phyloP scores from a whole-genome alignment of 352 stramenopile species.

The Globisporangium radiosum region DNA sequence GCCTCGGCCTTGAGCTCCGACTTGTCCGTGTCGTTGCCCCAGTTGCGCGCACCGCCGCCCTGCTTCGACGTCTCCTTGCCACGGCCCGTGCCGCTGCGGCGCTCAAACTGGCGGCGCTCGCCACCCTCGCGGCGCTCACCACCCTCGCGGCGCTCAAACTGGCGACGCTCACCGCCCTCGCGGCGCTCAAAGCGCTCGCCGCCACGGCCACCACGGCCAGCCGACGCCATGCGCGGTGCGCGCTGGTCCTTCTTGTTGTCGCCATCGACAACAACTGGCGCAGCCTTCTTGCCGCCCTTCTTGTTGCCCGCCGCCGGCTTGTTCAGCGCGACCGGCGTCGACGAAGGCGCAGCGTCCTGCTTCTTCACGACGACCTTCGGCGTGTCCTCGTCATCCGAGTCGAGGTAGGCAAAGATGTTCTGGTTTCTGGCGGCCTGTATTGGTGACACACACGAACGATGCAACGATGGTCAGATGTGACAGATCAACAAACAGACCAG shows the following conservation, averaged over 20 bases:
- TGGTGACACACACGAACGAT: neutral
- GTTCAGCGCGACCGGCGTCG: slow-evolving; percentile 63
- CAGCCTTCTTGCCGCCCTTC: slow-evolving; percentile 60
- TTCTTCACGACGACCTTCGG: slow-evolving; percentile 50
- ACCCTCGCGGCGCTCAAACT: slow-evolving; percentile 92
- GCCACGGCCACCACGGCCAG: slow-evolving; percentile 41
- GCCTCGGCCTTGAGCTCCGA: slow-evolving; percentile 73
- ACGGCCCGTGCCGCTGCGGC: slow-evolving; percentile 92
- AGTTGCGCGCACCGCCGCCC: slow-evolving; percentile 93
- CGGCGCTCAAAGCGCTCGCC: slow-evolving; percentile 26
- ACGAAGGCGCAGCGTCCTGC: slow-evolving; percentile 39
- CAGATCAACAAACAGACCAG: neutral
- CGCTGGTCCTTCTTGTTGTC: slow-evolving; percentile 49
- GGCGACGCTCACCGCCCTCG: slow-evolving; percentile 77
- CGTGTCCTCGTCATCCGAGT: slow-evolving; percentile 75
- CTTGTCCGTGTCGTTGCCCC: slow-evolving; percentile 93
- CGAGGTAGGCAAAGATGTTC: slow-evolving; percentile 70
- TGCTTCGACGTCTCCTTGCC: slow-evolving; percentile 95
- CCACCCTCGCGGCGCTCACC: slow-evolving; percentile 91
- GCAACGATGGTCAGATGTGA: neutral
- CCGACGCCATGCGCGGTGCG: slow-evolving; percentile 36
- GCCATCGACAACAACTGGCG: slow-evolving; percentile 25
- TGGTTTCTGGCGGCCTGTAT: slow-evolving; percentile 36
- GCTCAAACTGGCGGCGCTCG: slow-evolving; percentile 88
- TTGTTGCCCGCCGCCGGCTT: slow-evolving; percentile 83